Evolutionary conservation across 352 stramenopile genomes (phyloP), one percentile per base, ranked within the genome.

Genomic region (Pythium phragmiticola): DNA sequence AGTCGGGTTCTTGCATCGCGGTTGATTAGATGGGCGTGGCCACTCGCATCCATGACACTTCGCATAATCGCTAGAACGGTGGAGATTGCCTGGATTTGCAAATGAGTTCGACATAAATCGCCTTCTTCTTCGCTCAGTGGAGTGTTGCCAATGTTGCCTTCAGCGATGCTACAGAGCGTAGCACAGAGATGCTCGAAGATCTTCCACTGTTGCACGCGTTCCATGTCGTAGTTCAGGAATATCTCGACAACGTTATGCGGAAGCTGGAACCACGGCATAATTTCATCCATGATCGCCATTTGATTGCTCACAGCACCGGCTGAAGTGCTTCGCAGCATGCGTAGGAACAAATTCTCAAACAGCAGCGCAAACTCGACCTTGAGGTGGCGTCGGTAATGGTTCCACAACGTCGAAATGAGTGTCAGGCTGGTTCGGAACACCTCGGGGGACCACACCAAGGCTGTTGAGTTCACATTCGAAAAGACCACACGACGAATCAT

Each of bases 221-320:
- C 85, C 73, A 95, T 74, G 68, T 95, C 87, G 46, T 94, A 95
- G 56, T 95, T 95, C 21, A 92, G 63, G 49, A 95, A 95, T 7
- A 95, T 89, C 60, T 95, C 87, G 33, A 95, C 82, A 12, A 95
- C 80, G 37, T 95, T 95, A 66, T 92, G 84, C 2, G 87, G 83
- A 2, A 95, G 74, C 56, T 95, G 85, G 23, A 95, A 72, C 83
- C 80, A 92, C 28, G 76, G 79, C 4, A 65, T 87, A 49, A 95
- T 69, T 43, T 93, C 87, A 26, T 92, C 73, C 72, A 94, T 87
- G 39, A 95, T 91, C 41, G 84, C 69, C 42, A 89, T 66, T 62
- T 93, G 84, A 54, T 86, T 79, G n/a, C 71, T 77, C 41, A 68
- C 55, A 5, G 85, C 77, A 21, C 75, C 78, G 3, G 63, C 53